Conservation (phyloP, 2,329 filamentous ascomycete genomes). For the Colletotrichum truncatum region DNA sequence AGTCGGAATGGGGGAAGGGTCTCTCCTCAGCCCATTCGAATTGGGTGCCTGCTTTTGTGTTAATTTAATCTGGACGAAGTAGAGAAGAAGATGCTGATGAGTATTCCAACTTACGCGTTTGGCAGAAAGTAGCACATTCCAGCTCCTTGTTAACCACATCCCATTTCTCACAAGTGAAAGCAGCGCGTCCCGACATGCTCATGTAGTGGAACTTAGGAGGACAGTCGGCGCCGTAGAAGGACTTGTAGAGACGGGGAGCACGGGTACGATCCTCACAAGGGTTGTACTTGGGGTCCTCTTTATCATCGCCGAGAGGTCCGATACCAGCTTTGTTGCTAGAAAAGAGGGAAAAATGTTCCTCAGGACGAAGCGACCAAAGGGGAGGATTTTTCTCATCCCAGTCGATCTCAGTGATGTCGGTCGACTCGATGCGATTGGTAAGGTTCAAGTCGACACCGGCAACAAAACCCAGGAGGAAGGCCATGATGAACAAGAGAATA, state of each 20-base stretch:
- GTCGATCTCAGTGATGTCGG: not conserved
- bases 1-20: conserved; percentile 46
- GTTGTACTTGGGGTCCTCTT: not conserved
- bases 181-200: not conserved
- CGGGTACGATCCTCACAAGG: not conserved
- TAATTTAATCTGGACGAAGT: not conserved
- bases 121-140: conserved; percentile 9
- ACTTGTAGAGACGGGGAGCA: not conserved
- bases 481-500: not conserved
- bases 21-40: conserved; percentile 40
- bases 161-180: not conserved
- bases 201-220: not conserved
- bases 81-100: not conserved
- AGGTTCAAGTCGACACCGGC: not conserved
- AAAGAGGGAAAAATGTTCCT: not conserved
- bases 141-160: not conserved
- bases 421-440: not conserved
- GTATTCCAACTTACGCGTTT: not conserved
- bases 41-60: conserved; percentile 29
- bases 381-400: conserved; percentile 1
- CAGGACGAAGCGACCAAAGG: conserved; percentile 2
- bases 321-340: not conserved
- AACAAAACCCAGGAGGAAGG: not conserved
- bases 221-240: not conserved
- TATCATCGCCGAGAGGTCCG: not conserved